Conservation (phyloP, 352 stramenopile species). For the Vaucheria bursata region DNA sequence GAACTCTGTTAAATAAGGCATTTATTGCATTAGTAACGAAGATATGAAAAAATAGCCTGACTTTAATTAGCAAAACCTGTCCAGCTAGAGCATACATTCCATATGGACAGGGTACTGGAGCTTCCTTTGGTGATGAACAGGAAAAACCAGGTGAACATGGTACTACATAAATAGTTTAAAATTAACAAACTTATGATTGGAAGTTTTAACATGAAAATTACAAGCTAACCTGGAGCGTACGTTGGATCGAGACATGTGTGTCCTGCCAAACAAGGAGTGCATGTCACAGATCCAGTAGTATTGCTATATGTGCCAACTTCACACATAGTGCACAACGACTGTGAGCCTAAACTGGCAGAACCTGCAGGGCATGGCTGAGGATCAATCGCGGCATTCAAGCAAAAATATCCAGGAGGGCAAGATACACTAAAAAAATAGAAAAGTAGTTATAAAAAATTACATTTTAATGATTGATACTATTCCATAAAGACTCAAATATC, state of each 20-base stretch:
- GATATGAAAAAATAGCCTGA: no score
- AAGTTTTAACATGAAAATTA: no score
- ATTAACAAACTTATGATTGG: no score
- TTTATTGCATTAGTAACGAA: no score
- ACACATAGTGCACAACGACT: constrained; percentile 57
- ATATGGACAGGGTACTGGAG: neutral
- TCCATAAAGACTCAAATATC: neutral
- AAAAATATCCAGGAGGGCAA: constrained; percentile 59
- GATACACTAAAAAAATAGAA: neutral
- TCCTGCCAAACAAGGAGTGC: constrained; percentile 51
- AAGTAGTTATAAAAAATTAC: neutral
- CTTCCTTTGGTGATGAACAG: no score
- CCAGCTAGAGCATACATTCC: constrained; percentile 10
- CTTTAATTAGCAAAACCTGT: neutral
- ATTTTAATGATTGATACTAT: neutral
- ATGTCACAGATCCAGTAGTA: constrained; percentile 25
- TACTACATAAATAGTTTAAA: no score
- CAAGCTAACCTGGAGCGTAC: neutral
- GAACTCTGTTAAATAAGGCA: no score
- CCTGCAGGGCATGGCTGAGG: constrained; percentile 63
- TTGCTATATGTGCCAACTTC: constrained; percentile 48
- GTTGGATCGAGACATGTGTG: constrained; percentile 33
- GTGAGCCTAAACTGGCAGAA: constrained; percentile 61
- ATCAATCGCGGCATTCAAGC: constrained; percentile 55
- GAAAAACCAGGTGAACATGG: no score